Evolutionary conservation across 164 flowering plant genomes (phyloP).

Genomic region (Nymphaea thermarum): DNA sequence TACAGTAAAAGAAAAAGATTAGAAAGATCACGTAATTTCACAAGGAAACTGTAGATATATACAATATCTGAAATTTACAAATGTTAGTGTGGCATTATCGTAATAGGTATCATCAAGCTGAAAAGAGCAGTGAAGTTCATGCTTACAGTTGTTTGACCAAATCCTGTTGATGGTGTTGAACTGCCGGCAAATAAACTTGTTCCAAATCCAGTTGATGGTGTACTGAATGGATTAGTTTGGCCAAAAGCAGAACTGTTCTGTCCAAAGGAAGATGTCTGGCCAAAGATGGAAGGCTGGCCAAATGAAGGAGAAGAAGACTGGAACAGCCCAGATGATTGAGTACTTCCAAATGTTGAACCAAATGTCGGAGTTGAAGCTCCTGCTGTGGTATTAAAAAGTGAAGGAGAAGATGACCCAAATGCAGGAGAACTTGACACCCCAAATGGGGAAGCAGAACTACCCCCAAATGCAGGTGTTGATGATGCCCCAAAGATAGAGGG

Average conservation of each 20-base stretch:
- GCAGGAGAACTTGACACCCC: conserved; percentile 33
- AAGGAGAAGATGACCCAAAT: conserved; percentile 37
- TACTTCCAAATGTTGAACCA: conserved; percentile 43
- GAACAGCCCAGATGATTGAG: conserved; percentile 68
- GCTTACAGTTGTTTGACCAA: conserved; percentile 67
- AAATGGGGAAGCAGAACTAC: conserved; percentile 46
- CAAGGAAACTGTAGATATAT: no score
- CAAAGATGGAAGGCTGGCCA: conserved; percentile 30
- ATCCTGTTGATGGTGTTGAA: conserved; percentile 35
- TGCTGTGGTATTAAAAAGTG: conserved; percentile 49
- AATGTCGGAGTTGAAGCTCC: conserved; percentile 43
- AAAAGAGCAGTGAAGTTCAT: background rate
- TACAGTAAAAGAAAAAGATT: background rate
- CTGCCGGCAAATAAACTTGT: conserved; percentile 43
- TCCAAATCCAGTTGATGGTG: conserved; percentile 54
- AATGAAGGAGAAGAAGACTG: conserved; percentile 48
- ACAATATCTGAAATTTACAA: no score
- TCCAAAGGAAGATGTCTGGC: conserved; percentile 26
- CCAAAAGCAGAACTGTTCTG: conserved; percentile 8
- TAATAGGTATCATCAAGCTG: background rate
- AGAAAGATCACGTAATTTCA: no score
- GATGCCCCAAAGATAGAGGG: conserved; percentile 42
- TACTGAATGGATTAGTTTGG: conserved; percentile 35
- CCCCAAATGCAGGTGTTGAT: conserved; percentile 43
- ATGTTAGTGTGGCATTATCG: no score